phyloP scores from a whole-genome alignment of 176 grass and related monocot species.

The Eragrostis nindensis region DNA sequence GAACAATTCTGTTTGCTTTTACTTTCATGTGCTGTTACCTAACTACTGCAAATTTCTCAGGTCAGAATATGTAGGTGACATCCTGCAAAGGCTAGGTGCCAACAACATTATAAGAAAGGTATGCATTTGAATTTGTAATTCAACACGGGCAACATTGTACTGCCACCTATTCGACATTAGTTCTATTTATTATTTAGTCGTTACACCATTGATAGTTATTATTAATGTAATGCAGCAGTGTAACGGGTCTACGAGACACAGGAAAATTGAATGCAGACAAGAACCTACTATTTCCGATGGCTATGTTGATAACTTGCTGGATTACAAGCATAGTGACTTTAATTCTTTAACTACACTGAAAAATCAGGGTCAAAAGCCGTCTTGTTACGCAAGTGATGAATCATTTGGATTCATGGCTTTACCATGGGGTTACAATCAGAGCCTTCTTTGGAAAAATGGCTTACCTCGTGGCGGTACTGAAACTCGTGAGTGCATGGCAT shows the following conservation, averaged over 20 bases:
- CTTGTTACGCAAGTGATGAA: conserved; percentile 1
- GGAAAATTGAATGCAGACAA: conserved; percentile 21
- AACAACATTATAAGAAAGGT: conserved; percentile 45
- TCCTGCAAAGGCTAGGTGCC: conserved; percentile 61
- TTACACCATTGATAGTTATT: conserved; percentile 34
- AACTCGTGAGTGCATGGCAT: conserved; percentile 44
- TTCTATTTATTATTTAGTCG: conserved; percentile 29
- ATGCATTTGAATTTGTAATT: conserved; percentile 26
- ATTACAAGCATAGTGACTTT: conserved; percentile 32
- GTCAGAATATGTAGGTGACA: conserved; percentile 58
- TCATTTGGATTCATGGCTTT: conserved; percentile 38
- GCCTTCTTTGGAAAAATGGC: conserved; percentile 27
- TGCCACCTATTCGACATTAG: not conserved
- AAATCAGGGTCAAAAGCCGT: conserved; percentile 20
- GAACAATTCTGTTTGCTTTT: conserved; percentile 23
- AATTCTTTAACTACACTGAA: conserved; percentile 6
- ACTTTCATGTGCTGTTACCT: conserved; percentile 14
- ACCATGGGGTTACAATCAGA: conserved; percentile 34
- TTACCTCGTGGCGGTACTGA: conserved; percentile 24
- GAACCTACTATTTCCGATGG: conserved; percentile 16
- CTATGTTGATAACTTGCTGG: conserved; percentile 30
- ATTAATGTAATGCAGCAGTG: conserved; percentile 41
- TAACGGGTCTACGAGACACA: conserved; percentile 20
- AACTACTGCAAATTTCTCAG: conserved; percentile 50
- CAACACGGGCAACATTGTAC: not conserved